Percentiles rank a stretch among this genome's conserved stretches.
Evolutionary conservation across 805 yeast genomes (phyloP).

Genomic region (Candida nemodendra): DNA sequence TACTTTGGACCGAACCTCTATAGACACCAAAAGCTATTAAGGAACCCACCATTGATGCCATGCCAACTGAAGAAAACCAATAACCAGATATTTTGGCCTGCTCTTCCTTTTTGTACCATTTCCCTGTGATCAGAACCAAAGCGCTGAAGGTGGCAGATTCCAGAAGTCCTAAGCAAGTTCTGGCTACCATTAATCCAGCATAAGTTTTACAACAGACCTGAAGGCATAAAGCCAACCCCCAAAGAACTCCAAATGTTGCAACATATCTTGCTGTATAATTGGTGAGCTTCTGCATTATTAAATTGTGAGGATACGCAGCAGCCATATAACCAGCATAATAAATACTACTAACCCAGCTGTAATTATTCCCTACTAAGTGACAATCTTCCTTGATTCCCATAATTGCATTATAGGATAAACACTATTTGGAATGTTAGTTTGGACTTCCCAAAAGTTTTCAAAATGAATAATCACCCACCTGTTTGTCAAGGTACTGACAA

Average conservation of each 20-base stretch:
- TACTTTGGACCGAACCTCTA: background rate
- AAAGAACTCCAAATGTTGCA: slow-evolving; percentile 22
- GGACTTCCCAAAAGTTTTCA: too few relatives aligned
- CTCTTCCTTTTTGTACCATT: slow-evolving; percentile 29
- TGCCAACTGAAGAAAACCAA: background rate
- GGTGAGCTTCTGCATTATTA: slow-evolving; percentile 44
- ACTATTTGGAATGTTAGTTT: too few relatives aligned
- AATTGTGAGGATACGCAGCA: slow-evolving; percentile 42
- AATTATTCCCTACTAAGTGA: slow-evolving; percentile 32
- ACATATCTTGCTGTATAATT: slow-evolving; percentile 36
- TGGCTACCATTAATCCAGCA: background rate
- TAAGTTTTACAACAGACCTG: background rate
- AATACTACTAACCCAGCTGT: slow-evolving; percentile 41
- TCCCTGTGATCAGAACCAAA: slow-evolving; percentile 27
- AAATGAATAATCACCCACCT: too few relatives aligned
- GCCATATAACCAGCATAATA: slow-evolving; percentile 44
- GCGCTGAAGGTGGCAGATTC: slow-evolving; percentile 31
- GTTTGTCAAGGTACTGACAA: background rate
- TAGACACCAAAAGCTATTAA: slow-evolving; percentile 1
- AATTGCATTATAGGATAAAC: background rate
- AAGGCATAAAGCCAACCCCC: slow-evolving; percentile 30
- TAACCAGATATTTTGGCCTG: background rate
- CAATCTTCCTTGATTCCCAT: background rate
- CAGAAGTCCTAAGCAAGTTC: slow-evolving; percentile 12
- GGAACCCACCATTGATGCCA: background rate